phyloP scores from a whole-genome alignment of 371 early-diverging fungal genomes.

The Capniomyces stellatus region DNA sequence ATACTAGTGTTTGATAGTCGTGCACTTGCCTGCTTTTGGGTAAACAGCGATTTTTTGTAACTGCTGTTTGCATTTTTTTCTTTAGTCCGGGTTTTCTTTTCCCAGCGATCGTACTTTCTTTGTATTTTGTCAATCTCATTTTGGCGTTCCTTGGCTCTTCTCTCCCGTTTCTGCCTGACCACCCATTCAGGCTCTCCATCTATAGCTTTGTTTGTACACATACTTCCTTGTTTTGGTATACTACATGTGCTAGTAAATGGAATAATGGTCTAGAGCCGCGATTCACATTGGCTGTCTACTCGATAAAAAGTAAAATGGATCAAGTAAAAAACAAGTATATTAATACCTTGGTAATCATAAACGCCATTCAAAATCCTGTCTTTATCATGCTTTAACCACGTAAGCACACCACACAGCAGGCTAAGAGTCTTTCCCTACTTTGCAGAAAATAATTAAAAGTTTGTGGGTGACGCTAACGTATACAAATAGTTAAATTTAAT shows the following conservation, averaged over 20 bases:
- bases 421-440: slow-evolving; percentile 68
- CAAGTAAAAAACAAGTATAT: too few species aligned
- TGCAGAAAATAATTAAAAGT: not conserved
- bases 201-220: not conserved
- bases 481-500: too few species aligned
- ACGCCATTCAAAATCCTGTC: not conserved
- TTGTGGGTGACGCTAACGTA: too few species aligned
- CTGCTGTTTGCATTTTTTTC: slow-evolving; percentile 2
- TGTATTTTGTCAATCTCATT: not conserved
- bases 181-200: slow-evolving; percentile 22
- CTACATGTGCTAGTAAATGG: not conserved
- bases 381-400: slow-evolving; percentile 51
- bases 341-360: too few species aligned
- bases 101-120: slow-evolving; percentile 11
- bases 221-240: not conserved
- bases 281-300: too few species aligned
- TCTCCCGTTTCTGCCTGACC: slow-evolving; percentile 11
- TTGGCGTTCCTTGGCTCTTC: slow-evolving; percentile 1
- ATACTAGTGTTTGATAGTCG: too few species aligned
- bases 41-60: not conserved
- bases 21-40: not conserved
- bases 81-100: not conserved
- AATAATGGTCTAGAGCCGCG: too few species aligned
- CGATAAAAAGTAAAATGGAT: too few species aligned
- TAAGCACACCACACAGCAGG: slow-evolving; percentile 63